Evolutionary conservation across 2,329 filamentous ascomycete species (phyloP).

Genomic region (Curvularia lunata): DNA sequence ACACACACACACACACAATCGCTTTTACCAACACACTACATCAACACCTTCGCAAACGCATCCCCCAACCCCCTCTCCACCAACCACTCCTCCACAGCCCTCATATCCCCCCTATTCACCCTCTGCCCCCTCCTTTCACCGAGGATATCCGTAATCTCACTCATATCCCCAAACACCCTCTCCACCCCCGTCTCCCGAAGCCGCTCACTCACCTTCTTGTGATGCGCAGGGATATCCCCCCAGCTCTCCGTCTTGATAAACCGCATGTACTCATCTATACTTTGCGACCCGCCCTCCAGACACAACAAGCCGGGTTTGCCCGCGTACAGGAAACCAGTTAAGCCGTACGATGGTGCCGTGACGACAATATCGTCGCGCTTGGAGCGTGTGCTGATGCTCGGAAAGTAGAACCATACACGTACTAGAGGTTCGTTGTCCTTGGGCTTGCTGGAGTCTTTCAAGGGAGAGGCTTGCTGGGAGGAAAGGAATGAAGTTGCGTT

Average conservation of each 20-base stretch:
- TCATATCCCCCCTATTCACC: constrained; percentile 62
- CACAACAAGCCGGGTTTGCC: constrained; percentile 65
- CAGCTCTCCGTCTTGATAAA: constrained; percentile 69
- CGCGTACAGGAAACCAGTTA: constrained; percentile 66
- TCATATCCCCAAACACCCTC: constrained; percentile 62
- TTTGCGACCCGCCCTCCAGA: constrained; percentile 56
- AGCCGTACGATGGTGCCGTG: constrained; percentile 58
- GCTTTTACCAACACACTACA: constrained; percentile 8
- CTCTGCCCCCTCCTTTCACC: constrained; percentile 58
- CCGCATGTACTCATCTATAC: constrained; percentile 66
- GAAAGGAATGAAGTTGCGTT: constrained; percentile 17
- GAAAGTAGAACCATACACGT: constrained; percentile 69
- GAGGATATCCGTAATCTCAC: constrained; percentile 61
- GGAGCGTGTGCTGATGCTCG: constrained; percentile 64
- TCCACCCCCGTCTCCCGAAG: constrained; percentile 52
- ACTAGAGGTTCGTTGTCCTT: constrained; percentile 43
- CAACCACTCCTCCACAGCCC: constrained; percentile 59
- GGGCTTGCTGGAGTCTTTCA: not conserved
- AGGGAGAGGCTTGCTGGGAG: no score
- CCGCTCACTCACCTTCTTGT: constrained; percentile 68
- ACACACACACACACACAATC: no score
- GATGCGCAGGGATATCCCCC: constrained; percentile 66
- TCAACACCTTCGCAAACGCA: constrained; percentile 54
- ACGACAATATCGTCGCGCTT: constrained; percentile 65
- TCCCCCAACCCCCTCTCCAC: constrained; percentile 54